Percentiles rank a stretch among this genome's conserved stretches.
Conservation (phyloP, 2,329 filamentous ascomycete genomes). For the Lasiodiplodia sp. region DNA sequence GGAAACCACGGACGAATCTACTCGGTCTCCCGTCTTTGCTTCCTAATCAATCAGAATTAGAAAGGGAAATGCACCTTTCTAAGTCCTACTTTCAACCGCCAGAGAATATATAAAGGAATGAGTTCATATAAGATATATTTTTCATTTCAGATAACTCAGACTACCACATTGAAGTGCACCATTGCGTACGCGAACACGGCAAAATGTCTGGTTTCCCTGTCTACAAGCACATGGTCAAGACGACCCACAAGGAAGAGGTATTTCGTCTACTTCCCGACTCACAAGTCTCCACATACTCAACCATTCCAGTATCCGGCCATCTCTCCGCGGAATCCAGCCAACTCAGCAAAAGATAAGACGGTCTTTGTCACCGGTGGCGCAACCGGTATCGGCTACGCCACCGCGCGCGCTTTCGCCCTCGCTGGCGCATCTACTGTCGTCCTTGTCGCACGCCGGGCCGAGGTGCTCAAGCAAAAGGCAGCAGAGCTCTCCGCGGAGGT, state of each 20-base stretch:
- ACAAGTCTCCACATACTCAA: background rate
- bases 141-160: no score
- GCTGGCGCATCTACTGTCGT: slow-evolving; percentile 51
- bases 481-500: slow-evolving; percentile 18
- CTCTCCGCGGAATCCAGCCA: slow-evolving; percentile 35
- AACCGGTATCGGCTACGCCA: slow-evolving; percentile 38
- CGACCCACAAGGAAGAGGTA: background rate
- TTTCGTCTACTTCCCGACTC: background rate
- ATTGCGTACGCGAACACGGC: no score
- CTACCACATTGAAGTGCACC: no score
- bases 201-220: background rate
- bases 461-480: slow-evolving; percentile 38
- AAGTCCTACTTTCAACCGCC: no score
- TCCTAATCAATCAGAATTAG: no score
- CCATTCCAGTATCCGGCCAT: slow-evolving; percentile 37
- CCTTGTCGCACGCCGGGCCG: slow-evolving; percentile 48
- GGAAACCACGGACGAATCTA: no score
- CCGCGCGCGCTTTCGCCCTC: slow-evolving; percentile 41
- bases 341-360: slow-evolving; percentile 39
- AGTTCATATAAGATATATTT: no score
- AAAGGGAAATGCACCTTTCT: no score
- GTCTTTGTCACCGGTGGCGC: slow-evolving; percentile 43
- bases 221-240: background rate
- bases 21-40: no score
- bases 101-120: no score